Evolutionary conservation across 1,284 basidiomycete genomes (phyloP).

Genomic region (Boletus mariae): DNA sequence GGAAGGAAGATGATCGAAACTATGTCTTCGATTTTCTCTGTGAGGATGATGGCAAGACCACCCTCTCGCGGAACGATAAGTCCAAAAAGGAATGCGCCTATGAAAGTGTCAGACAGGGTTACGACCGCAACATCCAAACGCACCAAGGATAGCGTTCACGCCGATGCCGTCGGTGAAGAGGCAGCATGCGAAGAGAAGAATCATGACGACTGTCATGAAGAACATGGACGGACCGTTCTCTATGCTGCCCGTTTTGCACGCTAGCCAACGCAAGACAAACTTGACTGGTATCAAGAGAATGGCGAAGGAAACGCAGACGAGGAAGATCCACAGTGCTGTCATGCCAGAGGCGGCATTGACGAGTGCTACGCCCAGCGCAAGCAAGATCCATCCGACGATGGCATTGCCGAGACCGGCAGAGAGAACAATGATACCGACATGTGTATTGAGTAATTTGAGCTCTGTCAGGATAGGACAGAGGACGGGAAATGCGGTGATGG

Average conservation of each 20-base stretch:
- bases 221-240: constrained; percentile 75
- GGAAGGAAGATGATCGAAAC: constrained; percentile 82
- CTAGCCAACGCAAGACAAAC: constrained; percentile 64
- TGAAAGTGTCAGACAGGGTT: constrained; percentile 29
- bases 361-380: constrained; percentile 85
- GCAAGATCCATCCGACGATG: constrained; percentile 69
- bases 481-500: constrained; percentile 92
- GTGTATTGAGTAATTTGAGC: constrained; percentile 83
- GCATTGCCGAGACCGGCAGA: constrained; percentile 94
- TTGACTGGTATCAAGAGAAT: constrained; percentile 77
- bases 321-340: constrained; percentile 76
- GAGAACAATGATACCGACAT: constrained; percentile 89
- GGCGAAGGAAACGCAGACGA: constrained; percentile 78
- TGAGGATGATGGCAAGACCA: constrained; percentile 75
- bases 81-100: constrained; percentile 83
- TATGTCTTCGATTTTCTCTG: constrained; percentile 83
- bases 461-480: constrained; percentile 86
- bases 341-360: constrained; percentile 77
- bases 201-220: constrained; percentile 74
- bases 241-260: constrained; percentile 73
- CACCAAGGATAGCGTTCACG: constrained; percentile 86
- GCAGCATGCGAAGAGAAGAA: constrained; percentile 81
- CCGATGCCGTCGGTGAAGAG: constrained; percentile 95
- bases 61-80: constrained; percentile 88
- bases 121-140: constrained; percentile 31